Base-by-base conservation (phyloP, 257 asterid species). In the Mitragyna speciosa region DNA sequence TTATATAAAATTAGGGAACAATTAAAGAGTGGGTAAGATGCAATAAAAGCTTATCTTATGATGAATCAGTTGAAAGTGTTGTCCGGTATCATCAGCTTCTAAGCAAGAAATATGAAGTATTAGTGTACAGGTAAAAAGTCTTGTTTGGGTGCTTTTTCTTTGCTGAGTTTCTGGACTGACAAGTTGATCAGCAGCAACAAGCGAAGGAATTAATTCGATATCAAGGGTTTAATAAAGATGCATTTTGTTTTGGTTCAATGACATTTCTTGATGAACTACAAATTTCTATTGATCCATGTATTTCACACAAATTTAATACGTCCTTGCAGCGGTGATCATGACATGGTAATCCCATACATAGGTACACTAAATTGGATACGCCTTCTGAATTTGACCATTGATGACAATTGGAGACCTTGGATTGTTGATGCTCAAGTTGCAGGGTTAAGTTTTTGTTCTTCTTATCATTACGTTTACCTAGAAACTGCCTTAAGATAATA, bases 341-440 rank as follows among this genome's bases (percentile, higher is more conserved):
- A 85, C 75, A 6, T 76, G 65, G 14, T 10, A 0, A 0, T 79
- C 7, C 82, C 86, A 17, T 85, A 76, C 51, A 5, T 72, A 24
- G 86, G 80, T 49, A 85, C 88, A 2, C 41, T 71, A 8, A 26
- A 72, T 31, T 79, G 86, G 88, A 67, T 85, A 70, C 76, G 17
- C 4, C 31, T 8, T 28, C 84, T 85, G 11, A 85, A 85, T 45
- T 56, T 85, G 33, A 77, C 86, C 1, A 2, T 84, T n/a, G 79
- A 36, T 66, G 87, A 84, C 20, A 39, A 79, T 36, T 86, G 89
- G 89, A 81, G 84, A 49, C 83, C 86, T 30, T 88, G 91, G 92
- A 58, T 70, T 28, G 87, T 83, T 52, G 73, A 82, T 3, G 77
- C 54, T 52, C 82, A 82, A 83, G 85, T 88, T 78, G 90, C 89